Evolutionary conservation across 2,329 filamentous ascomycete genomes (phyloP).

Genomic region (Alternaria tenuissima): DNA sequence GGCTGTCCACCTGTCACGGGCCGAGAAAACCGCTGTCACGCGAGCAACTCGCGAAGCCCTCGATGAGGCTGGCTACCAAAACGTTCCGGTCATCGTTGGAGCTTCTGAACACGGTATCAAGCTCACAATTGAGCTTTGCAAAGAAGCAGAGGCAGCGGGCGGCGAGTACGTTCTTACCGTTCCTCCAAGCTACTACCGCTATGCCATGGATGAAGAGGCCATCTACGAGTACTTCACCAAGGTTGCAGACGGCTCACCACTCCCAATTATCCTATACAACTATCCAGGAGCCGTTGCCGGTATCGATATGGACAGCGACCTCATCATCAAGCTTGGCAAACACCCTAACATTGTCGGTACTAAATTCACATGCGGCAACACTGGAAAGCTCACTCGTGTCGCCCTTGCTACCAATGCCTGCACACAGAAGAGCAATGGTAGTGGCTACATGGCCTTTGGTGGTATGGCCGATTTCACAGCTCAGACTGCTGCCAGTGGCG

Average conservation of each 20-base stretch:
- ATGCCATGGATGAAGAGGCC: conserved; percentile 76
- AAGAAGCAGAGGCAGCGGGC: conserved; percentile 71
- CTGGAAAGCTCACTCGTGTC: conserved; percentile 85
- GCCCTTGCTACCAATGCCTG: conserved; percentile 75
- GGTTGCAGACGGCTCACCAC: conserved; percentile 77
- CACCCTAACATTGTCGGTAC: conserved; percentile 88
- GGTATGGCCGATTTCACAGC: conserved; percentile 88
- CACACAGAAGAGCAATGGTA: conserved; percentile 63
- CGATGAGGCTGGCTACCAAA: conserved; percentile 77
- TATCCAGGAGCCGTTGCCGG: conserved; percentile 88
- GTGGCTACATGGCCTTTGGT: conserved; percentile 81
- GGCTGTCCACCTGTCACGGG: conserved; percentile 81
- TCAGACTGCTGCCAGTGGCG: conserved; percentile 80
- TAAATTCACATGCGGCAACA: conserved; percentile 93
- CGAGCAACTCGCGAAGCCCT: conserved; percentile 81
- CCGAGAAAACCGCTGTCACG: conserved; percentile 79
- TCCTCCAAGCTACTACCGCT: conserved; percentile 83
- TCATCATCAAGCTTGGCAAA: conserved; percentile 78
- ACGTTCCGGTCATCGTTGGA: conserved; percentile 83
- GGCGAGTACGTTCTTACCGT: conserved; percentile 83
- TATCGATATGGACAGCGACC: conserved; percentile 88
- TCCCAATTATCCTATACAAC: conserved; percentile 89
- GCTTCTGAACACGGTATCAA: conserved; percentile 82
- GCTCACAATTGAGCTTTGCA: conserved; percentile 78
- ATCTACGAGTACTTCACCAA: conserved; percentile 76